Conservation (phyloP, 192 early-diverging fungal species). For the Dimargaris cristalligena region DNA sequence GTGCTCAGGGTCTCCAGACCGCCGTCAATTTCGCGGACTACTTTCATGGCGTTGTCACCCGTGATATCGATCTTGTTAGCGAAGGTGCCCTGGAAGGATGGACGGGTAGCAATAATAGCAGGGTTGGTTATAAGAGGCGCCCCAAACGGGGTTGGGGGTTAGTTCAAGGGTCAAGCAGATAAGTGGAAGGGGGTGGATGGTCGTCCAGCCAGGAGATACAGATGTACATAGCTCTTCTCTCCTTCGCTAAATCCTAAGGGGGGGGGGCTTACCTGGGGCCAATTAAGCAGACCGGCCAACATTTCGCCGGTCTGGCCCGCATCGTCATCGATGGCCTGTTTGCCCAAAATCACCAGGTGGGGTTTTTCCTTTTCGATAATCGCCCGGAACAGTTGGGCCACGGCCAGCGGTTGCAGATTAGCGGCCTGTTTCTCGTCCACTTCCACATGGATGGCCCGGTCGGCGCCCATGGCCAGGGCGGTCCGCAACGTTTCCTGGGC, state of each 20-base stretch:
- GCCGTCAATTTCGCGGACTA: constrained; percentile 94
- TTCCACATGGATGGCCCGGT: constrained; percentile 86
- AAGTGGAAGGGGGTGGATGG: too few species aligned
- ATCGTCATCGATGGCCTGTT: constrained; percentile 99
- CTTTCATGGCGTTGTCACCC: constrained; percentile 43
- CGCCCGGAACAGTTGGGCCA: constrained; percentile 88
- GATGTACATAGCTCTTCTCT: too few species aligned
- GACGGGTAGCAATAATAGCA: too few species aligned
- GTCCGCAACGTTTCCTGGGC: constrained; percentile 82
- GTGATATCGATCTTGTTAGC: constrained; percentile 82
- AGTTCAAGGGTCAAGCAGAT: too few species aligned
- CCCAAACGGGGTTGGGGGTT: too few species aligned
- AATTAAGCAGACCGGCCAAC: constrained; percentile 85
- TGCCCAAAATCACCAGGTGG: constrained; percentile 86
- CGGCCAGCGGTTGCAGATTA: constrained; percentile 75
- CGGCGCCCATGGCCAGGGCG: constrained; percentile 96
- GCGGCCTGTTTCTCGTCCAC: constrained; percentile 42
- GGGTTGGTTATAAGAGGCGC: too few species aligned
- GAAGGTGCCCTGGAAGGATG: too few species aligned
- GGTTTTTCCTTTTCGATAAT: constrained; percentile 80
- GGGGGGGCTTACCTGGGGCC: too few species aligned
- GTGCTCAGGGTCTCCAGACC: constrained; percentile 81
- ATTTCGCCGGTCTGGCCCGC: constrained; percentile 95
- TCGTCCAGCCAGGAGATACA: too few species aligned
- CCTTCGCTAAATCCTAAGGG: too few species aligned